A percentile compares a stretch with the other conserved stretches of the same genome.
Evolutionary conservation across 2,329 filamentous ascomycete species (phyloP).

Genomic region (Cordyceps farinosa): DNA sequence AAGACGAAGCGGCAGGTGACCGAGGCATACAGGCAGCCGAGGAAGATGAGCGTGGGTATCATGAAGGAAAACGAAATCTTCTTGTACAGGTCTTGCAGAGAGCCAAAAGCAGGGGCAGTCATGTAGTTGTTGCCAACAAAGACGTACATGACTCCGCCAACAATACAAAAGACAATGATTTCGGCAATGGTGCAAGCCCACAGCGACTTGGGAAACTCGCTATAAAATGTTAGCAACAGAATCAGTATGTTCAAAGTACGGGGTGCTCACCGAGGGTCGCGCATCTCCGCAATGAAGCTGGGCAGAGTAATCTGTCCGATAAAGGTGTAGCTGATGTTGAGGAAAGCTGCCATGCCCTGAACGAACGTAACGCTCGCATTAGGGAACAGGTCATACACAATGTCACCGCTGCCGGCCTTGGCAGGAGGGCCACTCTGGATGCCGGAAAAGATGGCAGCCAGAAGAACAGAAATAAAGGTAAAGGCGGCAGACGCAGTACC

Average conservation of each 20-base stretch:
- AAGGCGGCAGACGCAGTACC: constrained; percentile 79
- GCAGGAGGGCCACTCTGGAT: constrained; percentile 65
- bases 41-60: constrained; percentile 90
- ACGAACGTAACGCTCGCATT: constrained; percentile 73
- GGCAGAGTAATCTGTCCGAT: constrained; percentile 93
- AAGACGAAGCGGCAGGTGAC: constrained; percentile 89
- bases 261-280: constrained; percentile 45
- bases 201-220: constrained; percentile 88
- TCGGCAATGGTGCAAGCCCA: constrained; percentile 89
- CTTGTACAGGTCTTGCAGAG: constrained; percentile 73
- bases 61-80: constrained; percentile 92
- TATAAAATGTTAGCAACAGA: constrained; percentile 43
- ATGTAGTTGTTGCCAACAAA: constrained; percentile 82
- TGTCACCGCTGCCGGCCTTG: constrained; percentile 48
- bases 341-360: constrained; percentile 76
- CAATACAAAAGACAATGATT: constrained; percentile 78
- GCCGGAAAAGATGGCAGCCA: constrained; percentile 78
- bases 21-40: constrained; percentile 86
- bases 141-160: constrained; percentile 78
- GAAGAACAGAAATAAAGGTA: constrained; percentile 82
- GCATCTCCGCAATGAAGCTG: constrained; percentile 95
- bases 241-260: constrained; percentile 1
- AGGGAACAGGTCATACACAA: constrained; percentile 66
- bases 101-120: constrained; percentile 82
- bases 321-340: constrained; percentile 96